Conservation (phyloP, 805 yeast species). For the Zygosaccharomyces gambellarensis region DNA sequence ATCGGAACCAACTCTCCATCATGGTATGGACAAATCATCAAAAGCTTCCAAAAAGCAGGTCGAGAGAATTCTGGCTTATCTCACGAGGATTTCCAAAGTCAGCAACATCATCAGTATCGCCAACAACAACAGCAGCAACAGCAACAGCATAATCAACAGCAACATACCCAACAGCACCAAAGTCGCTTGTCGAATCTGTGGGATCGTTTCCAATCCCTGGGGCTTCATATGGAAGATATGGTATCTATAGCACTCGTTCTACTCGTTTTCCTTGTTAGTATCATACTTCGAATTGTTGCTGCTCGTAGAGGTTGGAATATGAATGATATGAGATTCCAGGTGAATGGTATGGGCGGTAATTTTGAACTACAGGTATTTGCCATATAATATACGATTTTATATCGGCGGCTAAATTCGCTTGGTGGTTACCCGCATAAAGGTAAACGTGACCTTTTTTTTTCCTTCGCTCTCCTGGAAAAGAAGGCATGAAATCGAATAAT, state of each 20-base stretch:
- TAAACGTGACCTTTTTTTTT: background rate
- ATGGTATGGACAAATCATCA: constrained; percentile 11
- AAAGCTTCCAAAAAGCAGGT: constrained; percentile 15
- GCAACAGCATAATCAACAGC: constrained; percentile 5
- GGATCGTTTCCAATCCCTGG: constrained; percentile 13
- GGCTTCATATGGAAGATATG: constrained; percentile 22
- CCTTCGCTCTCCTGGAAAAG: background rate
- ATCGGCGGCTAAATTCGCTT: background rate
- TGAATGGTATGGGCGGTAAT: constrained; percentile 17
- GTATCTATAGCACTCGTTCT: constrained; percentile 19
- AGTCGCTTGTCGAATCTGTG: constrained; percentile 3
- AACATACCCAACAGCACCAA: constrained; percentile 4
- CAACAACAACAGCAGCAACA: constrained; percentile 4
- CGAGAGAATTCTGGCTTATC: constrained; percentile 13
- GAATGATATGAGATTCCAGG: constrained; percentile 12
- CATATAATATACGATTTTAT: constrained; percentile 12
- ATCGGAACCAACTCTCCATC: constrained; percentile 9
- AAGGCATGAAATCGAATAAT: background rate
- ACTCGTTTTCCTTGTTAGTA: constrained; percentile 16
- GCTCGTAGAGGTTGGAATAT: constrained; percentile 28
- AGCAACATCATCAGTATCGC: background rate
- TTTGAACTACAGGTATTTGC: constrained; percentile 29
- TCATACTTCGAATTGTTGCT: constrained; percentile 15
- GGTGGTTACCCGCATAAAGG: constrained; percentile 5
- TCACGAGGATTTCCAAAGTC: constrained; percentile 1